Evolutionary conservation across 2,329 filamentous ascomycete genomes (phyloP).

Genomic region (Fusarium sp.): DNA sequence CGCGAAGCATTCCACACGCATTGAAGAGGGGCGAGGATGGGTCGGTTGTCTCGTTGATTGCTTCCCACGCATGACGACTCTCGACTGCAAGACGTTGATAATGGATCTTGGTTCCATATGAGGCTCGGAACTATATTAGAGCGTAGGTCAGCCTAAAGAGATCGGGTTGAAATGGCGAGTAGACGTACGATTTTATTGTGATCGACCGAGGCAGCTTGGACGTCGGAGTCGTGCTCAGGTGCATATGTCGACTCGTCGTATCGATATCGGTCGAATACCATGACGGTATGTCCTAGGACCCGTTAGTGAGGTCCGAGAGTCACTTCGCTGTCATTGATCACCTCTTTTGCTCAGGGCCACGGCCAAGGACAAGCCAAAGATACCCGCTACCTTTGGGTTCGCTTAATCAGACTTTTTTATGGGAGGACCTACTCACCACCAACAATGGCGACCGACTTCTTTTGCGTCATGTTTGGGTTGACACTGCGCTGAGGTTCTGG

Average conservation of each 20-base stretch:
- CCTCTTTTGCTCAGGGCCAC: not conserved
- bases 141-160: not conserved
- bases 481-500: too few relatives aligned
- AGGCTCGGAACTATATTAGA: not conserved
- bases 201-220: not conserved
- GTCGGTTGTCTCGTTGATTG: not conserved
- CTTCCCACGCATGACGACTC: not conserved
- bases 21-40: not conserved
- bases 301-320: not conserved
- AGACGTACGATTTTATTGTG: constrained; percentile 1
- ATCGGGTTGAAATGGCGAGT: too few relatives aligned
- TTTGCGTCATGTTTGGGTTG: not conserved
- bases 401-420: too few relatives aligned
- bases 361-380: not conserved
- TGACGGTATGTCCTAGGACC: not conserved
- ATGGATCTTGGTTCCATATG: not conserved
- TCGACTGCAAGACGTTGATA: not conserved
- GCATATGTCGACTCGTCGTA: not conserved
- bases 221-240: not conserved
- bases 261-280: not conserved
- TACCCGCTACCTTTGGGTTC: not conserved
- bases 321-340: not conserved
- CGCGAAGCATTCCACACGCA: not conserved
- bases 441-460: not conserved
- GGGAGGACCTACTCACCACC: too few relatives aligned